Conservation (phyloP, 352 stramenopile species). For the Phytophthora pistaciae region DNA sequence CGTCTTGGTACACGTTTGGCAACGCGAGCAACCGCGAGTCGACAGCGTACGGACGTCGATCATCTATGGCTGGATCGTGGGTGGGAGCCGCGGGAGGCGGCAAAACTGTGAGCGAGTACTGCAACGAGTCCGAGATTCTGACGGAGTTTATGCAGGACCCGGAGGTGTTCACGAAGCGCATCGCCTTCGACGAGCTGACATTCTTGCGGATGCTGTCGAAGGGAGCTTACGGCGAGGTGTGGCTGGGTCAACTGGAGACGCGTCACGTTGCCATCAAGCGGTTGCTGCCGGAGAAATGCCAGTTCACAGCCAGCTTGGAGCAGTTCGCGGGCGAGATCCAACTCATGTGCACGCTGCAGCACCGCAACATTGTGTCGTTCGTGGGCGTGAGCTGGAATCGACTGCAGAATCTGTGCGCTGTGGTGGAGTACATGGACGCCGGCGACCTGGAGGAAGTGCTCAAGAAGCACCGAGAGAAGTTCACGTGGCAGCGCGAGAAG, state of each 20-base stretch:
- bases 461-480: slow-evolving; percentile 54
- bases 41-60: slow-evolving; percentile 24
- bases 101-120: slow-evolving; percentile 69
- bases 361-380: slow-evolving; percentile 83
- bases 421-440: slow-evolving; percentile 86
- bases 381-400: slow-evolving; percentile 77
- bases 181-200: slow-evolving; percentile 74
- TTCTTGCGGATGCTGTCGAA: slow-evolving; percentile 72
- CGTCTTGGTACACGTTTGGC: slow-evolving; percentile 44
- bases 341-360: slow-evolving; percentile 74
- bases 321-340: slow-evolving; percentile 80
- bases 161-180: slow-evolving; percentile 54
- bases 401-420: slow-evolving; percentile 72
- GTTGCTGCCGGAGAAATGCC: slow-evolving; percentile 67
- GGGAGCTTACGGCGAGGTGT: slow-evolving; percentile 81
- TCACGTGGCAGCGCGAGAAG: slow-evolving; percentile 77
- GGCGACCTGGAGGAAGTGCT: slow-evolving; percentile 75
- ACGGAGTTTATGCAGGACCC: slow-evolving; percentile 63
- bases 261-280: slow-evolving; percentile 81
- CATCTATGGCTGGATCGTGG: slow-evolving; percentile 40
- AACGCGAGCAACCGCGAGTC: slow-evolving; percentile 39
- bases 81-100: slow-evolving; percentile 34
- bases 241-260: slow-evolving; percentile 69
- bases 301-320: slow-evolving; percentile 59
- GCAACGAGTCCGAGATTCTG: slow-evolving; percentile 65